These are phyloP conservation scores for Boechera retrofracta DNA, from an alignment of 345 rosid species.

Conservation along the genomic window DNA sequence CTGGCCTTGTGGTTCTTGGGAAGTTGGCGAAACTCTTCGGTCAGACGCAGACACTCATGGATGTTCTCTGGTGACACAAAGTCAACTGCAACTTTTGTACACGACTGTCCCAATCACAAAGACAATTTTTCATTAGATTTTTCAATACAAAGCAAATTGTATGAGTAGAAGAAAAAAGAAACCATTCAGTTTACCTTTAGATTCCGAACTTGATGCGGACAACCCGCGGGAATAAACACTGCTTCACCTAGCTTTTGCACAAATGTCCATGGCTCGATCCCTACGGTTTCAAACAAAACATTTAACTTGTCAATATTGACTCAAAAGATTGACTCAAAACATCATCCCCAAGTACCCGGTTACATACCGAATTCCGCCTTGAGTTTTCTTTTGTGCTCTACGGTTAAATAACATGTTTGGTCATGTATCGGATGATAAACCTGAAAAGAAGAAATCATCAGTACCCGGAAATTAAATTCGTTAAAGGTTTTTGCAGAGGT, in stretches of 20 bases:
- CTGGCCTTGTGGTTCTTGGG: slow-evolving; percentile 79
- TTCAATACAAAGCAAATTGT: neutral
- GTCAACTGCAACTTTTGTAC: slow-evolving; percentile 93
- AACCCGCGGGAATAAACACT: slow-evolving; percentile 94
- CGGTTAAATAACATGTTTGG: slow-evolving; percentile 70
- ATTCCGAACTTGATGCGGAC: slow-evolving; percentile 98
- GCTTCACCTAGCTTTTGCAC: slow-evolving; percentile 87
- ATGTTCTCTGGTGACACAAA: slow-evolving; percentile 93
- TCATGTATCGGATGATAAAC: slow-evolving; percentile 86
- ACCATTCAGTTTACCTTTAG: slow-evolving; percentile 59
- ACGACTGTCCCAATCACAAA: slow-evolving; percentile 56
- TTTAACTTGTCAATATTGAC: neutral
- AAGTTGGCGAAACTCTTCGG: slow-evolving; percentile 84
- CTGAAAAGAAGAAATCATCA: slow-evolving; percentile 41
- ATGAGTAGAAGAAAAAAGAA: neutral
- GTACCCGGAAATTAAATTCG: neutral
- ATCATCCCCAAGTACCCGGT: neutral
- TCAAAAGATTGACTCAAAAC: neutral
- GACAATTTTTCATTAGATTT: slow-evolving; percentile 10
- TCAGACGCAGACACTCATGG: slow-evolving; percentile 71
- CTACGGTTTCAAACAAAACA: slow-evolving; percentile 44
- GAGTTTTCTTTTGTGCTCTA: slow-evolving; percentile 73
- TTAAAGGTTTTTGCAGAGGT: neutral
- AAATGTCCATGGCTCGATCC: slow-evolving; percentile 93
- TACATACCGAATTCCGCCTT: slow-evolving; percentile 75